Percentiles rank a stretch among this genome's conserved stretches.
Conservation (phyloP, 345 rosid genomes). For the Nasturtium officinale region DNA sequence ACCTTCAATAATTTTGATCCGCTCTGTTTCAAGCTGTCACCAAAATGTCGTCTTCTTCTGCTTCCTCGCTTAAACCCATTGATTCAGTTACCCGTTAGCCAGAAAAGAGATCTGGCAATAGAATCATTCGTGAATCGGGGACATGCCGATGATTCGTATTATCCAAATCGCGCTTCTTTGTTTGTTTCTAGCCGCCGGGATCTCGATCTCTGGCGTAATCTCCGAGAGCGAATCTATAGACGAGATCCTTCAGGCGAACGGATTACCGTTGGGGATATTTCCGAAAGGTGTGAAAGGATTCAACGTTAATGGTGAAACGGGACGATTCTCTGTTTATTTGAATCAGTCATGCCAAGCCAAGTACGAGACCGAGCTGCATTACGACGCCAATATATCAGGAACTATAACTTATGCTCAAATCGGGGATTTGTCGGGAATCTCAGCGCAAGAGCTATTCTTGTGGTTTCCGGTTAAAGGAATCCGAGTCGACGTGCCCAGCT, state of each 20-base stretch:
- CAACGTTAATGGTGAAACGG: conserved; percentile 48
- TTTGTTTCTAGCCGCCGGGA: conserved; percentile 27
- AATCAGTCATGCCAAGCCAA: conserved; percentile 85
- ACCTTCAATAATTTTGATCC: conserved; percentile 62
- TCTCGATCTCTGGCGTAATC: conserved; percentile 22
- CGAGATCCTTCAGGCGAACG: conserved; percentile 60
- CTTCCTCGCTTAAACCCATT: conserved; percentile 48
- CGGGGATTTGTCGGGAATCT: conserved; percentile 62
- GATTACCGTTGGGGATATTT: conserved; percentile 77
- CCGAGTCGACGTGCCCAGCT: conserved; percentile 80
- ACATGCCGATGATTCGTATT: conserved; percentile 32
- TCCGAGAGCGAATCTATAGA: conserved; percentile 51
- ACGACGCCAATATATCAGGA: conserved; percentile 70
- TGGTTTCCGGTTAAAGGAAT: conserved; percentile 90
- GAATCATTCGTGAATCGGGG: neutral
- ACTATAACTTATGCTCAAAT: conserved; percentile 69
- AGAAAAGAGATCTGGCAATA: neutral
- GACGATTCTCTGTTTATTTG: conserved; percentile 69
- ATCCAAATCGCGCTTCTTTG: conserved; percentile 36
- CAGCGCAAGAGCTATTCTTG: conserved; percentile 79
- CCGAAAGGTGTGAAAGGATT: conserved; percentile 76
- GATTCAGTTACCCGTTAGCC: neutral
- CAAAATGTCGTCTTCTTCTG: conserved; percentile 39
- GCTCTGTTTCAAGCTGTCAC: conserved; percentile 70
- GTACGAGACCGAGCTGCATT: conserved; percentile 81